These are phyloP conservation scores for Penicillium antarcticum DNA, from an alignment of 495 filamentous ascomycete genomes.

Conservation along the genomic window DNA sequence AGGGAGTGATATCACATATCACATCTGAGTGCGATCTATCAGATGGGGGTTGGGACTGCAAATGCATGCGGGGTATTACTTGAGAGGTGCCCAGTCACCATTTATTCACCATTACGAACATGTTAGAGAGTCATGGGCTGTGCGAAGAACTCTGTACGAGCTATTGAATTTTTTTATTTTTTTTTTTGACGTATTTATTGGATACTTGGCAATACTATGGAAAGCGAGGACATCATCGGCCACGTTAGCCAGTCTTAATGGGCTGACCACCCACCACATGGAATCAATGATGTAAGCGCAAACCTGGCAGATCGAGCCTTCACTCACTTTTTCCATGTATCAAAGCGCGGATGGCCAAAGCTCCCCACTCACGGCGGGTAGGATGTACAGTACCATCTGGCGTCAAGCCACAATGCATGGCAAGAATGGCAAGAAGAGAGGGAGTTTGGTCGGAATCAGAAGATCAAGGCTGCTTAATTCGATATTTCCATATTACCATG, in stretches of 20 bases:
- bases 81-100: not conserved
- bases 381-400: conserved; percentile 10
- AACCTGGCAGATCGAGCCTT: too few species aligned
- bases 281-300: conserved; percentile 19
- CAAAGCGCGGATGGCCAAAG: conserved; percentile 22
- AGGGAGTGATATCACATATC: conserved; percentile 8
- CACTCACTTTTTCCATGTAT: not conserved
- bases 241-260: not conserved
- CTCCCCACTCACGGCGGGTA: conserved; percentile 11
- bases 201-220: too few species aligned
- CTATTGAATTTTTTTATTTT: too few species aligned
- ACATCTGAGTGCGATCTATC: conserved; percentile 10
- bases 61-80: conserved; percentile 1
- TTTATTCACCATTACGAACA: not conserved
- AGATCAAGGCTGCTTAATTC: not conserved
- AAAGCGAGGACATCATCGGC: too few species aligned
- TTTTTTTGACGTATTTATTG: too few species aligned
- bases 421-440: not conserved
- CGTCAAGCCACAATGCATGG: conserved; percentile 21
- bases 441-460: not conserved
- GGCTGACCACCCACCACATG: not conserved
- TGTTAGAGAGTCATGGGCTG: not conserved
- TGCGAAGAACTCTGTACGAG: too few species aligned
- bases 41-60: conserved; percentile 7
- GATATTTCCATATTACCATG: too few species aligned